phyloP scores from a whole-genome alignment of 2,329 filamentous ascomycete genomes.

The Colletotrichum tamarilloi region DNA sequence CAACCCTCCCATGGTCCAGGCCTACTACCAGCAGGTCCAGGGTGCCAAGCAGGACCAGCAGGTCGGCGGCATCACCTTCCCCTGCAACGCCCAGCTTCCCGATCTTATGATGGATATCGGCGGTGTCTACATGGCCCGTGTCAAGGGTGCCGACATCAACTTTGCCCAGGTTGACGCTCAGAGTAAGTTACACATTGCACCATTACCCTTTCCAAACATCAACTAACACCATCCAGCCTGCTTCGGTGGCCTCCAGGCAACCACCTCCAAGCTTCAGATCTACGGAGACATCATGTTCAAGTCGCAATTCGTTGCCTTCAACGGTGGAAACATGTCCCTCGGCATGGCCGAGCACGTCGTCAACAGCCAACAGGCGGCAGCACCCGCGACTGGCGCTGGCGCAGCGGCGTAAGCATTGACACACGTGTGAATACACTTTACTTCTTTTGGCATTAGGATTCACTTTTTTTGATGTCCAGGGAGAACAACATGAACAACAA shows the following conservation, averaged over 20 bases:
- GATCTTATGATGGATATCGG: constrained; percentile 68
- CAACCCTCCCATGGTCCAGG: constrained; percentile 60
- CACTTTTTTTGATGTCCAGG: constrained; percentile 29
- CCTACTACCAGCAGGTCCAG: constrained; percentile 59
- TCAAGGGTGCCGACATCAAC: constrained; percentile 64
- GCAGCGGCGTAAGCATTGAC: constrained; percentile 34
- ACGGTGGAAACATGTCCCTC: constrained; percentile 65
- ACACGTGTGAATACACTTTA: constrained; percentile 5
- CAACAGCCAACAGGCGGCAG: constrained; percentile 19
- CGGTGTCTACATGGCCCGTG: constrained; percentile 64
- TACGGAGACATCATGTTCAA: constrained; percentile 73
- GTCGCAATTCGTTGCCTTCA: constrained; percentile 69
- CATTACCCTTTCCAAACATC: too few relatives aligned
- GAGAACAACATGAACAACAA: constrained; percentile 26
- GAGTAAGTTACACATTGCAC: constrained; percentile 51
- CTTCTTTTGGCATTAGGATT: constrained; percentile 28
- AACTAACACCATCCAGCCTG: constrained; percentile 55
- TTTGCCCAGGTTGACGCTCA: constrained; percentile 62
- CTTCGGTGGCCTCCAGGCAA: constrained; percentile 76
- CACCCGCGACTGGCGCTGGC: constrained; percentile 12
- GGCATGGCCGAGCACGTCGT: constrained; percentile 54
- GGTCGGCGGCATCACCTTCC: constrained; percentile 58
- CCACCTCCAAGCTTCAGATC: constrained; percentile 67
- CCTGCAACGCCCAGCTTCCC: constrained; percentile 58
- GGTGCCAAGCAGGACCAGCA: constrained; percentile 53